Evolutionary conservation across 352 stramenopile genomes (phyloP), one percentile per base, ranked within the genome.

Genomic region (Phytopythium sindhum): DNA sequence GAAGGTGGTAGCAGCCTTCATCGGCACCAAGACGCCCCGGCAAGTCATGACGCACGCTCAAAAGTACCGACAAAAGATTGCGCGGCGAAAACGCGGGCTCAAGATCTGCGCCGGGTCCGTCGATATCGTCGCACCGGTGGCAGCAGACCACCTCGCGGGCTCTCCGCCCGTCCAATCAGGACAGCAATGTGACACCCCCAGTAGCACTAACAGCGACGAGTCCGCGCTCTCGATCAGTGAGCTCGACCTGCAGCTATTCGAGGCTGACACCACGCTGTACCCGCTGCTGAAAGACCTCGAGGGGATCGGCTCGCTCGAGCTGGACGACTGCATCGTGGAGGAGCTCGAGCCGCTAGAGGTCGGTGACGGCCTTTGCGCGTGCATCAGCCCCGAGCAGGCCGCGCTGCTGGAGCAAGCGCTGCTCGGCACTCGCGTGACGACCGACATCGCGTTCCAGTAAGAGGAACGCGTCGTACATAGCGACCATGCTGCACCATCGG

Each of bases 11-110:
- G 67, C 70, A 26, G 57, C 72, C 47, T 64, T 69, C 50, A 65
- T 78, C 7, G 69, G 69, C 59, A 67, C 69, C 41, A 76, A 76
- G 56, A 76, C 70, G 53, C 60, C 68, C 50, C 61, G 68, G 10
- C 68, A 75, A 50, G 70, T 66, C 53, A 74, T 74, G 68, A 79
- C 72, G 15, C 72, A 80, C 54, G 72, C 72, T 41, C 72, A 80
- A 45, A 80, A 80, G 66, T 80, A 80, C 65, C 69, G 72, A n/a
- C 69, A 80, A 56, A 80, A 80, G 63, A 61, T 73, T 35, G 72
- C 70, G 42, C 63, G 72, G 24, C 69, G 66, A n/a, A 61, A 73
- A 60, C 66, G 72, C n/a, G 72, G 72, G 10, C 61, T 76, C 31
- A 72, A 62, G 50, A 60, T 52, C 50, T 54, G 57, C 44, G 42